Evolutionary conservation across 176 grass and related monocot species (phyloP).

Genomic region (Oryza punctata): DNA sequence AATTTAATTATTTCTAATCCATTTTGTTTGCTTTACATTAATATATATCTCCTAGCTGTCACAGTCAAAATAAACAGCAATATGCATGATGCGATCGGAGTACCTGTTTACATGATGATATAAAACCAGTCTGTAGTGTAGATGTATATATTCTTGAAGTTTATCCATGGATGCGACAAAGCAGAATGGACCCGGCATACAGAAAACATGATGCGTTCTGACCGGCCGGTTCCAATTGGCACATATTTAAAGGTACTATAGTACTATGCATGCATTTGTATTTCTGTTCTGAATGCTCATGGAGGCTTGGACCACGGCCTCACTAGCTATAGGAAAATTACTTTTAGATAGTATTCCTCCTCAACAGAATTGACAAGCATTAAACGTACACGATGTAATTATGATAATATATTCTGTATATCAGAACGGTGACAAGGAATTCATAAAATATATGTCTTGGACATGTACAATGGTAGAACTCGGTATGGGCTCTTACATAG

Average conservation of each 20-base stretch:
- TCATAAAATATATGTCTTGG: too few species aligned
- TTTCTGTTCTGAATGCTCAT: neutral
- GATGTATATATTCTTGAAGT: neutral
- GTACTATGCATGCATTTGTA: neutral
- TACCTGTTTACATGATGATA: neutral
- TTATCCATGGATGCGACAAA: neutral
- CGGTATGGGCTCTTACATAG: too few species aligned
- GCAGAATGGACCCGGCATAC: neutral
- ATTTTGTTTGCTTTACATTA: neutral
- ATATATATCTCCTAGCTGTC: neutral
- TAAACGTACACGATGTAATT: neutral
- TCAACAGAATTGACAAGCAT: neutral
- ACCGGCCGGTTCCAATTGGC: neutral
- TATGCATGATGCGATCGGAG: too few species aligned
- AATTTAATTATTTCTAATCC: too few species aligned
- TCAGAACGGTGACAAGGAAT: neutral
- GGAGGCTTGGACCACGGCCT: neutral
- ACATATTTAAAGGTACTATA: neutral
- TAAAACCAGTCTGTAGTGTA: neutral
- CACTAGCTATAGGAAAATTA: neutral
- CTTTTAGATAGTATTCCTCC: too few species aligned
- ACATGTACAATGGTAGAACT: too few species aligned
- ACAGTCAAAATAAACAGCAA: constrained; percentile 1
- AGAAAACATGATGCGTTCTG: neutral
- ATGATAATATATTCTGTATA: neutral